These are phyloP conservation scores for Pythium volutum DNA, from an alignment of 352 stramenopile genomes.

Conservation along the genomic window DNA sequence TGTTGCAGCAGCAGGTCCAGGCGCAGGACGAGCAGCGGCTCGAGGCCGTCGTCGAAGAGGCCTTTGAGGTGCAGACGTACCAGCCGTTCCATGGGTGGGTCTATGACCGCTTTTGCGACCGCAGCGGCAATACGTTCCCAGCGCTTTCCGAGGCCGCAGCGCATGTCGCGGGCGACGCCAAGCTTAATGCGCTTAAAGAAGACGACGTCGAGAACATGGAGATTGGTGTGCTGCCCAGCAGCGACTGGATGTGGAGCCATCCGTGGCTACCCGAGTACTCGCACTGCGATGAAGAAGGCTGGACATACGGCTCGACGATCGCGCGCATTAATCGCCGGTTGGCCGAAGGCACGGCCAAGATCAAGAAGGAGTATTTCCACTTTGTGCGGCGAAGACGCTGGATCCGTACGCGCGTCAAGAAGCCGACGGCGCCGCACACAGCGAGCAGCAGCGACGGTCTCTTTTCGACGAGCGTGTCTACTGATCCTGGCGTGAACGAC, in stretches of 20 bases:
- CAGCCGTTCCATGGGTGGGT: slow-evolving; percentile 81
- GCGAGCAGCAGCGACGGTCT: too few species aligned
- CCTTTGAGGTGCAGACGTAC: slow-evolving; percentile 81
- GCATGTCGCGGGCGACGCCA: slow-evolving; percentile 39
- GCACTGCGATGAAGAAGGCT: slow-evolving; percentile 81
- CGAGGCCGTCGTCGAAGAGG: slow-evolving; percentile 75
- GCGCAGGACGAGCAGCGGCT: slow-evolving; percentile 31
- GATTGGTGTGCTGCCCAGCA: slow-evolving; percentile 56
- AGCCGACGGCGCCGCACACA: slow-evolving; percentile 26
- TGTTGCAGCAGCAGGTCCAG: slow-evolving; percentile 16
- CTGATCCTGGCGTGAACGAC: neutral
- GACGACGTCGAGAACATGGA: slow-evolving; percentile 35
- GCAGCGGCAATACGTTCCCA: slow-evolving; percentile 65
- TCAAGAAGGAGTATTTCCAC: slow-evolving; percentile 76
- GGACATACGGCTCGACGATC: slow-evolving; percentile 84
- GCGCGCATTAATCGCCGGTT: slow-evolving; percentile 78
- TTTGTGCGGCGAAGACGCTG: slow-evolving; percentile 72
- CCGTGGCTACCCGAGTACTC: slow-evolving; percentile 76
- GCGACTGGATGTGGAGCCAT: slow-evolving; percentile 84
- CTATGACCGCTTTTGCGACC: slow-evolving; percentile 79
- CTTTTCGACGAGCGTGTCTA: neutral
- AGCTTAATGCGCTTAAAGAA: slow-evolving; percentile 45
- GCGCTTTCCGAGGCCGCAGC: slow-evolving; percentile 50
- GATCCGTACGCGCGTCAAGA: slow-evolving; percentile 76
- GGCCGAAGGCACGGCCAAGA: slow-evolving; percentile 69